Percentiles rank a stretch among this genome's conserved stretches.
phyloP scores from a whole-genome alignment of 352 stramenopile species.

The Blastocystis sp. region DNA sequence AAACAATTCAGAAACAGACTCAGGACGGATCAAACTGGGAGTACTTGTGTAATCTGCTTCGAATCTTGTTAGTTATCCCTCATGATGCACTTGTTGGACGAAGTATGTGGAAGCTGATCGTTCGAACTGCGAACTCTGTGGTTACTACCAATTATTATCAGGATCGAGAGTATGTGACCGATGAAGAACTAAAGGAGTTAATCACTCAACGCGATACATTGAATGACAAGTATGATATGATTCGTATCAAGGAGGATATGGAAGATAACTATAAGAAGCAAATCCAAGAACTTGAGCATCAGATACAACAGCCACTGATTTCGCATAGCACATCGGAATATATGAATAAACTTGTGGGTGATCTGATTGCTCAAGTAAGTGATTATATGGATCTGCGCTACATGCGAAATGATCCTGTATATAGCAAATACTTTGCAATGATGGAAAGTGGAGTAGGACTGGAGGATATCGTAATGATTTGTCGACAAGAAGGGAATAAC shows the following conservation, averaged over 20 bases:
- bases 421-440: slow-evolving; percentile 38
- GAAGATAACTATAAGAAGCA: neutral
- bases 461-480: neutral
- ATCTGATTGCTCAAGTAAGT: neutral
- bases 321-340: neutral
- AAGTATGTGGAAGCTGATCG: slow-evolving; percentile 9
- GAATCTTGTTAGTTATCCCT: neutral
- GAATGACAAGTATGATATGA: neutral
- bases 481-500: neutral
- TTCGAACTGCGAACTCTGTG: neutral
- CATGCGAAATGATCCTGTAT: neutral
- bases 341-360: neutral
- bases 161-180: neutral
- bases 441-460: neutral
- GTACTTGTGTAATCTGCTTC: slow-evolving; percentile 22
- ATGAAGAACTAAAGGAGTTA: neutral
- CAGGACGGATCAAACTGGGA: slow-evolving; percentile 53
- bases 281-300: slow-evolving; percentile 3
- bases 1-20: slow-evolving; percentile 22
- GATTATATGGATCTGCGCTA: neutral
- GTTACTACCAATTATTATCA: neutral
- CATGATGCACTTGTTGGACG: slow-evolving; percentile 13
- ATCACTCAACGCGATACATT: slow-evolving; percentile 3
- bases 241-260: neutral
- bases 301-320: neutral